Evolutionary conservation across 495 filamentous ascomycete species (phyloP).

Genomic region (Xylaria flabelliformis): DNA sequence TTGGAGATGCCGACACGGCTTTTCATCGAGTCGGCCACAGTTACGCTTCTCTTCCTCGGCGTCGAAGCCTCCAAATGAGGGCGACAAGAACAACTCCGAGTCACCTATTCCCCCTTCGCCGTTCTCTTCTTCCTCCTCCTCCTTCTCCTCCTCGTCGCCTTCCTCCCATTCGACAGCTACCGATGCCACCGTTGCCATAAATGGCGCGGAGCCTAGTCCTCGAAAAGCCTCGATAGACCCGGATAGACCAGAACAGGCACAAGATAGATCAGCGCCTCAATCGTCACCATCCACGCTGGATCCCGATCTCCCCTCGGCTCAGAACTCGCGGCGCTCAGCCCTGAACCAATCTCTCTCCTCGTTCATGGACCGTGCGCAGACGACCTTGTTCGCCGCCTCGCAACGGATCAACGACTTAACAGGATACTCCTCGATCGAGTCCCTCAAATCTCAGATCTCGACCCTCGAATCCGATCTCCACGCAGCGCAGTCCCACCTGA

Average conservation of each 20-base stretch:
- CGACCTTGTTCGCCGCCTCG: constrained; percentile 80
- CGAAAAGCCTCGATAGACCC: not conserved
- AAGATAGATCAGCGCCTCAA: not conserved
- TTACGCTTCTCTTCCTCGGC: constrained; percentile 35
- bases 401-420: constrained; percentile 92
- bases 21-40: constrained; percentile 23
- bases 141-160: not conserved
- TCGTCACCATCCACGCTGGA: constrained; percentile 22
- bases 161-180: not conserved
- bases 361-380: constrained; percentile 88
- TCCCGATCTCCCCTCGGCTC: constrained; percentile 73
- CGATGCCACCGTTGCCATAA: not conserved
- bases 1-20: constrained; percentile 31
- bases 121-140: not conserved
- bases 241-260: constrained; percentile 7
- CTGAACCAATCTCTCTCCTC: constrained; percentile 74
- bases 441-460: constrained; percentile 77
- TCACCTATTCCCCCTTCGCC: not conserved
- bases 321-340: constrained; percentile 73
- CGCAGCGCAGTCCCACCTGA: constrained; percentile 67
- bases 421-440: constrained; percentile 91
- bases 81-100: constrained; percentile 2
- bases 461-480: constrained; percentile 70
- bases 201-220: not conserved
- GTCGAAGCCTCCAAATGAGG: constrained; percentile 32